Base-by-base conservation (phyloP, 1,284 basidiomycete genomes). In the Melampsora abietis-canadensis region DNA sequence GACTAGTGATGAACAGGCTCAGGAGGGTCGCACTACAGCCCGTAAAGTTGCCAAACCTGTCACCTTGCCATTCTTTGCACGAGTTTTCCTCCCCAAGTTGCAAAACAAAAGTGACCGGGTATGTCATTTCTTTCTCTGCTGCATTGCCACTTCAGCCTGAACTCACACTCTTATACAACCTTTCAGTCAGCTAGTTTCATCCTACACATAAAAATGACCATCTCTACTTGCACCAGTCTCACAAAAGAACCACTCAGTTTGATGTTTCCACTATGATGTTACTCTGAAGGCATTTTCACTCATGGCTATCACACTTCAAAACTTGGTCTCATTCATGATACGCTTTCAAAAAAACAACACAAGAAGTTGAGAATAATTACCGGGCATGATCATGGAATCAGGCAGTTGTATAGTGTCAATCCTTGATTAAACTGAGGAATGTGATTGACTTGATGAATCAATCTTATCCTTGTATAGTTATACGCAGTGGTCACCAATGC, bases 401-500 rank as follows among this genome's bases (percentile, higher is more conserved):
- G 54, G 62, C 6, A 75, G 68, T 47, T 66, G 46, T 61, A 64
- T 65, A n/a, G 2, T 19, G 2, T 19, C 1, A 7, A 5, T 61
- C 10, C 37, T 40, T 1, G 10, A 40, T 40, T 6, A 40, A 40
- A 10, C 10, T 12, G 37, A 12, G 10, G 2, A 40, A 40, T 8
- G 37, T 10, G 10, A 40, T 40, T 12, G n/a, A n/a, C n/a, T n/a
- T n/a, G n/a, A n/a, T n/a, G n/a, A 40, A 2, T 40, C 5, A 40
- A 40, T 40, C 17, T 79, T 78, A 78, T 78, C 78, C 40, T 77
- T 79, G 54, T 12, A 68, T 31, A 12, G 31, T 40, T n/a, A 60
- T 27, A 73, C 54, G 69, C 62, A 77, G 78, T 79, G 44, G 83
- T 98, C 78, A 92, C 97, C 82, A n/a, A n/a, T n/a, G n/a, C n/a